Evolutionary conservation across 805 yeast species (phyloP).

Genomic region (Saccharomyces paradoxus): DNA sequence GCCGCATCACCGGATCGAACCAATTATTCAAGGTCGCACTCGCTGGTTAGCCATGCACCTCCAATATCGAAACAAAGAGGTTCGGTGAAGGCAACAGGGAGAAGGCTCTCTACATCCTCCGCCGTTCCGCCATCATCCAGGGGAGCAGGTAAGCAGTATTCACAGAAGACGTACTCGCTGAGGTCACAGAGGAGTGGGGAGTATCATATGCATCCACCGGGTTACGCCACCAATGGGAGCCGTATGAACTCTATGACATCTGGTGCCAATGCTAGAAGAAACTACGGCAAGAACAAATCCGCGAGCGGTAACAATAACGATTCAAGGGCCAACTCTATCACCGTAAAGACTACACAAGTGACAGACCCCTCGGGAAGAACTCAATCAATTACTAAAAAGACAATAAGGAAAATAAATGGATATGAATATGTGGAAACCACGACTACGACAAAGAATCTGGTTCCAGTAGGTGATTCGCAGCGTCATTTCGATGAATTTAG

Average conservation of each 20-base stretch:
- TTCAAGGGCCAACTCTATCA: constrained; percentile 29
- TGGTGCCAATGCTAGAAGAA: neutral
- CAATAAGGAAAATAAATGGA: constrained; percentile 42
- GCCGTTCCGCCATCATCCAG: neutral
- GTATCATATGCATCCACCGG: neutral
- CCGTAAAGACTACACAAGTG: constrained; percentile 44
- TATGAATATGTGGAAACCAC: constrained; percentile 43
- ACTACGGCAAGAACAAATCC: neutral
- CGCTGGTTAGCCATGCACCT: constrained; percentile 1
- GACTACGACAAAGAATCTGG: constrained; percentile 30
- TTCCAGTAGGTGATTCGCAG: constrained; percentile 18
- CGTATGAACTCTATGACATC: constrained; percentile 20
- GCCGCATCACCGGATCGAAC: constrained; percentile 2
- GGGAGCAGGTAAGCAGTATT: neutral
- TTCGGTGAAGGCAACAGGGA: neutral
- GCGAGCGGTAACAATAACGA: neutral
- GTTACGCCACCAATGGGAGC: neutral
- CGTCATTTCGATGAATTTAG: constrained; percentile 27
- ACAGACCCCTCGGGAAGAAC: constrained; percentile 46
- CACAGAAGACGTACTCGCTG: constrained; percentile 14
- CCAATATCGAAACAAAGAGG: constrained; percentile 1
- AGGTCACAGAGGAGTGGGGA: constrained; percentile 13
- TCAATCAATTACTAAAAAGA: constrained; percentile 46
- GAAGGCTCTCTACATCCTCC: neutral
- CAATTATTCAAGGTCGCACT: constrained; percentile 3